Conservation (phyloP, 306 rosid genomes). For the Pyrus bretschneideri region DNA sequence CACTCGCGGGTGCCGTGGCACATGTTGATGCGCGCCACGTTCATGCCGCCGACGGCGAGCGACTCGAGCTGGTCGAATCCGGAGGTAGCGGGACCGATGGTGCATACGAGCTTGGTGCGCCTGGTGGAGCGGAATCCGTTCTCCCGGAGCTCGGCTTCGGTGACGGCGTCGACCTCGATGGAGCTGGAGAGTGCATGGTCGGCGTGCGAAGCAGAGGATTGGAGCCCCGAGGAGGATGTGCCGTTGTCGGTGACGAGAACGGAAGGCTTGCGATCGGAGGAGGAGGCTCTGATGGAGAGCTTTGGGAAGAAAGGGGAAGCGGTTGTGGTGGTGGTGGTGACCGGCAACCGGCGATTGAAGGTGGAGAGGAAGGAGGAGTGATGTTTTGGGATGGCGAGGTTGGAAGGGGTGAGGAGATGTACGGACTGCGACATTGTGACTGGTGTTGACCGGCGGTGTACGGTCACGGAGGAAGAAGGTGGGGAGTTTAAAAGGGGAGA, state of each 20-base stretch:
- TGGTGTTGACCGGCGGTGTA: not conserved
- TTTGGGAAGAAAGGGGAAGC: not conserved
- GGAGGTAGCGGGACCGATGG: conserved; percentile 82
- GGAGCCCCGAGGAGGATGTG: conserved; percentile 22
- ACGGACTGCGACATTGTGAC: conserved; percentile 58
- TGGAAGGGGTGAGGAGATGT: conserved; percentile 42
- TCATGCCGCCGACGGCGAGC: conserved; percentile 93
- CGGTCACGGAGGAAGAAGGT: not conserved
- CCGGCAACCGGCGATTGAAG: conserved; percentile 24
- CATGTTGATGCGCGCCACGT: conserved; percentile 88
- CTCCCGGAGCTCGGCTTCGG: conserved; percentile 73
- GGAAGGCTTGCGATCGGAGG: conserved; percentile 41
- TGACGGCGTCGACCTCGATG: conserved; percentile 80
- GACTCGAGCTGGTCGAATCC: conserved; percentile 90
- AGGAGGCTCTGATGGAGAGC: conserved; percentile 27
- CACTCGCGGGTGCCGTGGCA: conserved; percentile 92
- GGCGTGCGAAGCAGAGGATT: not conserved
- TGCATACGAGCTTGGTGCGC: conserved; percentile 75
- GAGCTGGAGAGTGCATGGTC: conserved; percentile 23
- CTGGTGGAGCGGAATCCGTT: conserved; percentile 90
- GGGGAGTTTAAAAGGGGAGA: not conserved
- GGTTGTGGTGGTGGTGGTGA: not conserved
- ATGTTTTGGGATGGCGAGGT: conserved; percentile 14
- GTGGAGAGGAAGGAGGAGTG: conserved; percentile 4
- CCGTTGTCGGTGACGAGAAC: conserved; percentile 42